Conservation (phyloP, 352 stramenopile species). For the Phytophthora niederhauseri region DNA sequence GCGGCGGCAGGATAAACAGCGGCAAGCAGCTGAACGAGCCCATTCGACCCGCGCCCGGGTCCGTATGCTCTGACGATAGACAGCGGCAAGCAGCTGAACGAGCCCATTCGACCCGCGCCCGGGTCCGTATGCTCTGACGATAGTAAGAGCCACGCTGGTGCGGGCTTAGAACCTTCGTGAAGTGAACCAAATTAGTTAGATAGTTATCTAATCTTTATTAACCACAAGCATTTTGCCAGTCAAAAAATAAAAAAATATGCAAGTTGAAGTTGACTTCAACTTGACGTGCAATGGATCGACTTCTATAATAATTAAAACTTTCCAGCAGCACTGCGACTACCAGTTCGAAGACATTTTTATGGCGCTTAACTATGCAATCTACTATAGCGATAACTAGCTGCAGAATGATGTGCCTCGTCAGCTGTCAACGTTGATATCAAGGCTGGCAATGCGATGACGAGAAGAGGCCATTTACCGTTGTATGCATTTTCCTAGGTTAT, state of each 20-base stretch:
- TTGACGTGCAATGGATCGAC: no score
- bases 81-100: constrained; percentile 5
- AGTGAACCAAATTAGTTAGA: constrained; percentile 8
- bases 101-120: constrained; percentile 3
- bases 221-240: constrained; percentile 15
- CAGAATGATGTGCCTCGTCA: no score
- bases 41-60: constrained; percentile 7
- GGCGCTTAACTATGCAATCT: no score
- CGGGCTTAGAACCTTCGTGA: constrained; percentile 2
- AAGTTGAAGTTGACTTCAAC: constrained; percentile 2
- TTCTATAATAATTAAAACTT: no score
- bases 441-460: no score
- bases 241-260: constrained; percentile 3
- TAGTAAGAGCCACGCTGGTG: neutral
- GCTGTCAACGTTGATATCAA: no score
- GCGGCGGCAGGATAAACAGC: constrained; percentile 22
- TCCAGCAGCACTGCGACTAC: no score
- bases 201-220: constrained; percentile 2
- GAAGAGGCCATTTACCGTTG: no score
- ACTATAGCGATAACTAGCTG: no score
- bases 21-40: neutral
- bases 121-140: constrained; percentile 24
- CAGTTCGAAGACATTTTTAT: no score
- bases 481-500: no score
- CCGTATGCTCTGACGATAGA: constrained; percentile 21